Conservation (phyloP, 2,329 filamentous ascomycete species). For the Cercospora citrullina region DNA sequence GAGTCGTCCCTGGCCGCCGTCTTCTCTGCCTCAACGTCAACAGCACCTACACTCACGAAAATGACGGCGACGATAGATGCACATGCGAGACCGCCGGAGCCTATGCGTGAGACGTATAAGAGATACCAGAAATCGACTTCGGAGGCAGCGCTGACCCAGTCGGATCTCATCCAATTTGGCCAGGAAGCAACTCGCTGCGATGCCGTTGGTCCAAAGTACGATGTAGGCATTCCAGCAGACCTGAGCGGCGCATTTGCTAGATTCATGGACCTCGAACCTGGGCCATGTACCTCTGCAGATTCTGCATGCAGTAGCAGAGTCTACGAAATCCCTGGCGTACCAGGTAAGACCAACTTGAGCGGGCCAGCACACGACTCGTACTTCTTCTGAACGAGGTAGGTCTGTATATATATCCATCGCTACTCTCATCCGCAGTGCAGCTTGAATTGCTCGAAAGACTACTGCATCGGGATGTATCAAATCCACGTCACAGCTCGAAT, state of each 20-base stretch:
- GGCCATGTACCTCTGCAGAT: neutral
- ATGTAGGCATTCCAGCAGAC: conserved; percentile 15
- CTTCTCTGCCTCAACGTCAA: neutral
- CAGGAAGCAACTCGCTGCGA: neutral
- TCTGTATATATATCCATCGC: conserved; percentile 71
- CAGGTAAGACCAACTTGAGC: conserved; percentile 55
- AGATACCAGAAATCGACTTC: conserved; percentile 63
- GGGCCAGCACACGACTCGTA: conserved; percentile 7
- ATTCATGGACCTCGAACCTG: conserved; percentile 17
- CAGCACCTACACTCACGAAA: neutral
- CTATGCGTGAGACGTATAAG: conserved; percentile 73
- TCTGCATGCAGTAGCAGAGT: conserved; percentile 11
- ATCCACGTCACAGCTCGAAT: conserved; percentile 78
- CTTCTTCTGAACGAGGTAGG: conserved; percentile 51
- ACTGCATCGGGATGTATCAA: conserved; percentile 74
- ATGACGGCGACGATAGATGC: conserved; percentile 60
- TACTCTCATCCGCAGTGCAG: conserved; percentile 72
- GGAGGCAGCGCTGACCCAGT: conserved; percentile 46
- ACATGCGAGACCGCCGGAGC: conserved; percentile 72
- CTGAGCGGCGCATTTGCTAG: conserved; percentile 22
- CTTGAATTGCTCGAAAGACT: conserved; percentile 68
- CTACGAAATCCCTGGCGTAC: conserved; percentile 65
- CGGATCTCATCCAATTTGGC: conserved; percentile 21
- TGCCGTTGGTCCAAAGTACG: neutral
- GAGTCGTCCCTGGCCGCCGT: neutral